A percentile compares a stretch with the other conserved stretches of the same genome.
Conservation (phyloP, 2,329 filamentous ascomycete species). For the Penicillium janthinellum region DNA sequence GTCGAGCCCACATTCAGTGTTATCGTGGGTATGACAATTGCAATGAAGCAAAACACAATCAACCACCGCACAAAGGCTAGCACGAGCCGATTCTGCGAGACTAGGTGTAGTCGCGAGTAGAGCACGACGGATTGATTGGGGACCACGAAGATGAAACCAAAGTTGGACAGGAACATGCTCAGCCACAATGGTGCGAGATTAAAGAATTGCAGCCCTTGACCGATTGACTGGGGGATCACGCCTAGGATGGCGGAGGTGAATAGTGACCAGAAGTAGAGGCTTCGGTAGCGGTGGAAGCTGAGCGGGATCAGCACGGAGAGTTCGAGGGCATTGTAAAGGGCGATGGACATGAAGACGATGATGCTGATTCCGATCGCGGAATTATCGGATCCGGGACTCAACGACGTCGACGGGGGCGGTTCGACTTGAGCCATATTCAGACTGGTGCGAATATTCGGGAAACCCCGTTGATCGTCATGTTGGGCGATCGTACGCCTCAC, state of each 20-base stretch:
- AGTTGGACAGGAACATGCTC: conserved; percentile 36
- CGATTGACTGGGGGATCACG: conserved; percentile 29
- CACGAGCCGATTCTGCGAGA: conserved; percentile 49
- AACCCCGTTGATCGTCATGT: neutral
- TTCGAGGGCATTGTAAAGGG: conserved; percentile 46
- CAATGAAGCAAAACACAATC: conserved; percentile 48
- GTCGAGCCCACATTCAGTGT: conserved; percentile 9
- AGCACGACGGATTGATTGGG: conserved; percentile 59
- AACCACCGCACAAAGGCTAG: conserved; percentile 53
- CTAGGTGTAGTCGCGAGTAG: conserved; percentile 59
- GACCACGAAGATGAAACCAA: conserved; percentile 58
- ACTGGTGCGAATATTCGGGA: neutral
- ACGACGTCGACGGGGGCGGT: neutral
- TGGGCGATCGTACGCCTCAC: neutral
- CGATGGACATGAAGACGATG: conserved; percentile 31
- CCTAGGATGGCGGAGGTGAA: conserved; percentile 28
- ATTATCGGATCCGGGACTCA: neutral
- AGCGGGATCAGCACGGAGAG: conserved; percentile 29
- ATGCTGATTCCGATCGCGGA: conserved; percentile 1
- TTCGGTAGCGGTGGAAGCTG: conserved; percentile 29
- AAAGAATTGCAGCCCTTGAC: conserved; percentile 38
- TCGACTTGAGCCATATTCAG: neutral
- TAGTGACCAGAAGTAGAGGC: conserved; percentile 38
- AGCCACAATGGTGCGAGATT: conserved; percentile 26
- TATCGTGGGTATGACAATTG: conserved; percentile 11